phyloP scores from a whole-genome alignment of 2,329 filamentous ascomycete species.

The Sporothrix inflata region DNA sequence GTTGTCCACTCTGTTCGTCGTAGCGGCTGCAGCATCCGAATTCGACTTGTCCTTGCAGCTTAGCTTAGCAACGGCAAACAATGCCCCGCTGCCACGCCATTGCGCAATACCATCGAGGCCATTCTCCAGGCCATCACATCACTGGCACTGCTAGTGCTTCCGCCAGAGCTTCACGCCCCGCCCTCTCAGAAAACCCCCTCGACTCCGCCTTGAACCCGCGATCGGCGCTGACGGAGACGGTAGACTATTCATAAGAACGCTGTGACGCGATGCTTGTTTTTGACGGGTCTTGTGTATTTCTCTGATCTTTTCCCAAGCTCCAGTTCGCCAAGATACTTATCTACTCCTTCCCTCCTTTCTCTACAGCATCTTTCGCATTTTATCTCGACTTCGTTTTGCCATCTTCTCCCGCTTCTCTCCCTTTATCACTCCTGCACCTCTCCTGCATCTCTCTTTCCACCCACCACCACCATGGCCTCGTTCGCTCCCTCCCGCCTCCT shows the following conservation, averaged over 20 bases:
- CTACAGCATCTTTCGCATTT: background rate
- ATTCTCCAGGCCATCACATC: background rate
- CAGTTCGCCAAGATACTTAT: background rate
- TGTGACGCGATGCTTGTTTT: background rate
- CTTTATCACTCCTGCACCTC: background rate
- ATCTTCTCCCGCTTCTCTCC: background rate
- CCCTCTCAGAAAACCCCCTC: background rate
- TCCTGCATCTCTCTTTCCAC: background rate
- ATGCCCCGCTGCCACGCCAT: background rate
- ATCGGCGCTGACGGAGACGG: background rate
- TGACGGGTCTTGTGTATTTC: background rate
- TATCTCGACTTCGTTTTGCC: background rate
- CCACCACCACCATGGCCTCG: background rate
- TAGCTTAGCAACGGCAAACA: background rate
- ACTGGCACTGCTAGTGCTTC: background rate
- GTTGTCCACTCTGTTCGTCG: background rate
- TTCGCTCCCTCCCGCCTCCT: constrained; percentile 33
- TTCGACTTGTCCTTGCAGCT: no score
- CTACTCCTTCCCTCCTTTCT: background rate
- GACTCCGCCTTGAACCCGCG: background rate
- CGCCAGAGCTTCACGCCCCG: background rate
- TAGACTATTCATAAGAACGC: background rate
- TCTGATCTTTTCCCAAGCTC: background rate
- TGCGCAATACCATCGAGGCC: constrained; percentile 5
- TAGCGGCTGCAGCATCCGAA: constrained; percentile 3